Base-by-base conservation (phyloP, 345 rosid genomes). In the Populus ilicifolia region DNA sequence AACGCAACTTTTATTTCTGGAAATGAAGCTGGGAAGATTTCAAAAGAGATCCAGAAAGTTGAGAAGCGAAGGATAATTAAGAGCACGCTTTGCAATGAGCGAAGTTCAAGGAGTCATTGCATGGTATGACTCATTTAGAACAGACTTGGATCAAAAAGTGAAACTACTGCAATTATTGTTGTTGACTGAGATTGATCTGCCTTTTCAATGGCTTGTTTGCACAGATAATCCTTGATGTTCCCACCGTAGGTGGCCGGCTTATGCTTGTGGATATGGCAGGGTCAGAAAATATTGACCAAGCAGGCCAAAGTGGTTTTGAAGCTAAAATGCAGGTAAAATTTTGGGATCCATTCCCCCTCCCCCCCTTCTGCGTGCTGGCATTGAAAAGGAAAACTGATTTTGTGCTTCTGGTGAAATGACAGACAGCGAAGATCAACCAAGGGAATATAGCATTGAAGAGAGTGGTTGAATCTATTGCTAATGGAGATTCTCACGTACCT, bases 221-320 rank as follows among this genome's bases (percentile, higher is more conserved):
- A 70, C 85, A 96, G 99, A 90, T 96, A 68, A 91, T 93, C 67
- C 93, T 96, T 59, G 98, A 96, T 87, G 99, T 93, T 33, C 99
- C 99, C 21, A 91, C 98, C 0, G 97, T 96, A 70, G 99, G 99
- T 44, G 99, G 99, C 80, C 85, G 93, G 72, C 83, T 96, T 73
- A 93, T 96, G 99, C 98, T 96, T 62, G 99, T 96, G 30, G 99
- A 96, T 73, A 96, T 96, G 99, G 99, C 99, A 66, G 99, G 99
- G 77, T 96, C 99, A 20, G 99, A 96, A 69, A 96, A 96, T 79
- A 93, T 96, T 41, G 99, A 96, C 76, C 98, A 92, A 84, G 99
- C 99, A 36, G 99, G 99, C 3, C 99, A 96, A 80, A 84, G 73
- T 52, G 96, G 94, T 65, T 90, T 89, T 83, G 99, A 96, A 84